These are phyloP conservation scores for Amylocystis lapponica DNA, from an alignment of 768 basidiomycete species.

Conservation along the genomic window DNA sequence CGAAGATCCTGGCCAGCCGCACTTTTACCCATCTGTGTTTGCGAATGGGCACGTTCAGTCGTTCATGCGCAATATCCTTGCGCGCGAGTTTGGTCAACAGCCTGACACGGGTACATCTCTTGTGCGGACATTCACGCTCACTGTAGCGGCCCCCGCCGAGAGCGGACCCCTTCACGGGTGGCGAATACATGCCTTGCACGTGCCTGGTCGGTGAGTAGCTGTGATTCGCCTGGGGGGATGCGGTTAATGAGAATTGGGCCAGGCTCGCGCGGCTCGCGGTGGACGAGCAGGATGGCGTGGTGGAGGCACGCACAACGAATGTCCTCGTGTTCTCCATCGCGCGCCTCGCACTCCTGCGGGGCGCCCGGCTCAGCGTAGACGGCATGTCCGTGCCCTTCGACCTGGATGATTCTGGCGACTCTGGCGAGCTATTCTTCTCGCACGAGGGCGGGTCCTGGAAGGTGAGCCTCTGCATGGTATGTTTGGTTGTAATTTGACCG, in stretches of 20 bases:
- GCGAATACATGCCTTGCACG: constrained; percentile 47
- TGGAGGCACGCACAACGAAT: constrained; percentile 20
- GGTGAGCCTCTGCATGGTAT: not conserved
- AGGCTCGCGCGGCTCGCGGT: constrained; percentile 38
- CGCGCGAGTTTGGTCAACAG: constrained; percentile 1
- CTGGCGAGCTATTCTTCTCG: constrained; percentile 2
- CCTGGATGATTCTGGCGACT: constrained; percentile 1
- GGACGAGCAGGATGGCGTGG: not conserved
- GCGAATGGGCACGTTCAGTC: constrained; percentile 44
- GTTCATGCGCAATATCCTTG: constrained; percentile 43
- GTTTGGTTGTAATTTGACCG: not conserved
- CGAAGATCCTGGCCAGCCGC: constrained; percentile 57
- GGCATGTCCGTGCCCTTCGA: constrained; percentile 1
- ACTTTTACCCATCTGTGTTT: constrained; percentile 68
- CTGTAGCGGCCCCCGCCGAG: constrained; percentile 63
- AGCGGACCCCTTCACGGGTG: constrained; percentile 69
- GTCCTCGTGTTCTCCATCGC: constrained; percentile 18
- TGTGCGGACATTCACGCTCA: constrained; percentile 55
- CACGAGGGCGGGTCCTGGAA: constrained; percentile 5
- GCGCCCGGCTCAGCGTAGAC: constrained; percentile 3
- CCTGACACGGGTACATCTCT: not conserved
- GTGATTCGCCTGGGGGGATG: not conserved
- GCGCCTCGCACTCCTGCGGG: not conserved
- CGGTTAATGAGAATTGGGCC: not conserved
- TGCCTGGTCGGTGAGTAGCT: constrained; percentile 61